A percentile compares a stretch with the other conserved stretches of the same genome.
Conservation (phyloP, 192 early-diverging fungal species). For the Allomyces javanicus region DNA sequence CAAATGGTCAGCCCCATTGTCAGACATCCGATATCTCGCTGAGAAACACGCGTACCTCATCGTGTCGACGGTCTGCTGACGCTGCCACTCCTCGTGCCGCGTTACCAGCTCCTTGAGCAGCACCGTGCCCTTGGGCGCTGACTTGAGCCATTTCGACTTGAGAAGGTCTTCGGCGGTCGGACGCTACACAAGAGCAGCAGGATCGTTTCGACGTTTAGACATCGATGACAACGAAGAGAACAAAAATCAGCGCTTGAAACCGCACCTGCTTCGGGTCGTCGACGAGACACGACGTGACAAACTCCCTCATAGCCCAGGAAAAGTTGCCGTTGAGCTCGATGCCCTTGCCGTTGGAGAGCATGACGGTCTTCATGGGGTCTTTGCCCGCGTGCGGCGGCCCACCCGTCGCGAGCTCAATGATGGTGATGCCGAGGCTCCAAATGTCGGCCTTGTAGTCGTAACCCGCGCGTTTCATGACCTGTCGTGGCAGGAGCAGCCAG, state of each 20-base stretch:
- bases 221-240: not conserved
- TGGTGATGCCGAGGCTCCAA: slow-evolving; percentile 96
- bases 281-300: slow-evolving; percentile 66
- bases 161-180: not conserved
- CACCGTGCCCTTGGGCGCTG: not conserved
- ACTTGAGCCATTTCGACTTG: not conserved
- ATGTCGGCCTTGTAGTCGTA: slow-evolving; percentile 97
- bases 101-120: not conserved
- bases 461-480: slow-evolving; percentile 52
- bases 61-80: not conserved
- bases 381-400: slow-evolving; percentile 82
- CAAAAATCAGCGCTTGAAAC: not conserved
- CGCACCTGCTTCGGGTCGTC: slow-evolving; percentile 62
- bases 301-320: slow-evolving; percentile 64
- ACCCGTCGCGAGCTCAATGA: slow-evolving; percentile 89
- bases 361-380: slow-evolving; percentile 67
- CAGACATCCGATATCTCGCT: too few relatives aligned
- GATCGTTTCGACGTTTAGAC: not conserved
- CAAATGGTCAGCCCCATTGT: too few relatives aligned
- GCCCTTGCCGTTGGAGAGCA: slow-evolving; percentile 67
- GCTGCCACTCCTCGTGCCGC: not conserved
- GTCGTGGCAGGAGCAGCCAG: too few relatives aligned
- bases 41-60: not conserved
- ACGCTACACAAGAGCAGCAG: not conserved
- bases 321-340: slow-evolving; percentile 61